Conservation (phyloP, 495 filamentous ascomycete species). For the Aspergillus ostianus region DNA sequence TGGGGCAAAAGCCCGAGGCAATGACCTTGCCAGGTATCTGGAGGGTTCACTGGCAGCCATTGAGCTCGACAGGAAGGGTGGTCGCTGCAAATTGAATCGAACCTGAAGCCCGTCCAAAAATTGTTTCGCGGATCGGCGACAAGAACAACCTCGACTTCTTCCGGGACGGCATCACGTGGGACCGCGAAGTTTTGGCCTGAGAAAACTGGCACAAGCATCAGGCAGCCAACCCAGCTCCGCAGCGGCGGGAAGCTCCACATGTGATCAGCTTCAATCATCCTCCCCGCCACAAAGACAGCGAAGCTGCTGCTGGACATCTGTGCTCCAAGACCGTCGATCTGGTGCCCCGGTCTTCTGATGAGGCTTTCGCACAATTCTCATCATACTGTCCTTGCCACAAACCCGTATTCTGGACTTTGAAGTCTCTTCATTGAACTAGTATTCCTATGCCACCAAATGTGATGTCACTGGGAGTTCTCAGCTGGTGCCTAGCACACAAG, state of each 20-base stretch:
- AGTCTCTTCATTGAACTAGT: neutral
- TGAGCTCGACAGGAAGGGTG: conserved; percentile 21
- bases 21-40: conserved; percentile 42
- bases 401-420: neutral
- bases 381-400: neutral
- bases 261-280: conserved; percentile 18
- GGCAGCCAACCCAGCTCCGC: conserved; percentile 7
- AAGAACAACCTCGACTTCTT: conserved; percentile 14
- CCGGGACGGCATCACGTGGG: conserved; percentile 21
- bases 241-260: conserved; percentile 14
- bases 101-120: conserved; percentile 31
- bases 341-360: conserved; percentile 15
- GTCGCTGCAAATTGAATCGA: conserved; percentile 17
- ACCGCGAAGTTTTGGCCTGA: conserved; percentile 10
- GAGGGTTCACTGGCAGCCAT: conserved; percentile 47
- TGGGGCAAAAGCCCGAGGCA: conserved; percentile 38
- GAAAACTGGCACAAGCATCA: conserved; percentile 1
- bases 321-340: conserved; percentile 13
- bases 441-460: conserved; percentile 13
- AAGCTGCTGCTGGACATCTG: conserved; percentile 2
- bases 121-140: conserved; percentile 31
- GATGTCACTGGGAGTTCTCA: conserved; percentile 24
- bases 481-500: conserved; percentile 19
- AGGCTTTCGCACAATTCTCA: neutral
- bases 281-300: conserved; percentile 3